Percentiles rank a stretch among this genome's conserved stretches.
phyloP scores from a whole-genome alignment of 345 rosid genomes.

The Cardamine chenopodiifolia region DNA sequence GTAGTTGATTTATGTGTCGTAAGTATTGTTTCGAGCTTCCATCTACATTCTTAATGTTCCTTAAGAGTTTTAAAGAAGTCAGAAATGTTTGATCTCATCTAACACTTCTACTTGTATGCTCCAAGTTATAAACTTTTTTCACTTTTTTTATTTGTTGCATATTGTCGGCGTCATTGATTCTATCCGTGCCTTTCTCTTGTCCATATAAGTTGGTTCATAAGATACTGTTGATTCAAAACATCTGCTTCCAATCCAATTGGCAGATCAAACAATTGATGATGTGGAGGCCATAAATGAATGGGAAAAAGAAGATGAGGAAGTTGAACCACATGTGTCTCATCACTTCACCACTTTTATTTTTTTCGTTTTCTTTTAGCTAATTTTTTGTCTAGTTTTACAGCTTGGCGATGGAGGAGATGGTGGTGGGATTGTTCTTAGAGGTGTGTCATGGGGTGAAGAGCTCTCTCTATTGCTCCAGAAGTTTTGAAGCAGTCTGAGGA shows the following conservation, averaged over 20 bases:
- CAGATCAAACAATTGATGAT: conserved; percentile 58
- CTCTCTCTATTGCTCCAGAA: conserved; percentile 63
- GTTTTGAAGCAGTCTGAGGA: conserved; percentile 53
- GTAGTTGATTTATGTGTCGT: neutral
- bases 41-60: neutral
- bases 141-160: neutral
- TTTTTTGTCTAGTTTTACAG: conserved; percentile 38
- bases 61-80: neutral
- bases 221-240: neutral
- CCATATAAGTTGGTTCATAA: conserved; percentile 22
- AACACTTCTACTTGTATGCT: neutral
- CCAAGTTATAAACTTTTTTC: neutral
- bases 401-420: conserved; percentile 90
- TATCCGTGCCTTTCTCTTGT: conserved; percentile 2
- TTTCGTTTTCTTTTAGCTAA: neutral
- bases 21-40: neutral
- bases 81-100: neutral
- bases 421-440: conserved; percentile 77
- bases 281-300: conserved; percentile 62
- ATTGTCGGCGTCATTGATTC: neutral
- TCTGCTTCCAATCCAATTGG: conserved; percentile 17
- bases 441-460: conserved; percentile 76
- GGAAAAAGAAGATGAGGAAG: conserved; percentile 76
- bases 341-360: conserved; percentile 7
- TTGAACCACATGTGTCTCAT: conserved; percentile 61